A percentile compares a stretch with the other conserved stretches of the same genome.
Evolutionary conservation across 805 yeast species (phyloP).

Genomic region (Clavispora phyllophila): DNA sequence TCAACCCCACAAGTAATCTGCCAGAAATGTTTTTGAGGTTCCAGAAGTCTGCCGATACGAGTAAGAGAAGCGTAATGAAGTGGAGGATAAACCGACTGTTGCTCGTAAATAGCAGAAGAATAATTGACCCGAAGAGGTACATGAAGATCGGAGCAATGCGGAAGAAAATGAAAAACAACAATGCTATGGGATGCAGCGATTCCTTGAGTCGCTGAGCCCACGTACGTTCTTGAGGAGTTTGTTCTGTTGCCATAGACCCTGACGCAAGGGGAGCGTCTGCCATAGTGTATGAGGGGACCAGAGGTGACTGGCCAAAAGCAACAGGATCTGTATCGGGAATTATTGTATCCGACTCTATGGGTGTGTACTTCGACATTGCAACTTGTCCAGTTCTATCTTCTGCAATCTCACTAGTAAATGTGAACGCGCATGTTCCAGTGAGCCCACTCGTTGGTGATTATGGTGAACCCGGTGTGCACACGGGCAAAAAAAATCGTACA

Average conservation of each 20-base stretch:
- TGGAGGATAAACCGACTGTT: constrained; percentile 54
- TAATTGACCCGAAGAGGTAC: constrained; percentile 66
- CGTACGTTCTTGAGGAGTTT: constrained; percentile 16
- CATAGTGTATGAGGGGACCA: not conserved
- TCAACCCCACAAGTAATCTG: constrained; percentile 78
- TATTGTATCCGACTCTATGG: constrained; percentile 26
- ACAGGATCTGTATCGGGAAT: not conserved
- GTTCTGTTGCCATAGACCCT: not conserved
- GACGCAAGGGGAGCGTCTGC: not conserved
- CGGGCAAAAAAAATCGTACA: not conserved
- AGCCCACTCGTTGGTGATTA: not conserved
- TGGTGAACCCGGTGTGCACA: constrained; percentile 2
- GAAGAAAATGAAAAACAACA: constrained; percentile 57
- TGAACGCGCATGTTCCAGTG: not conserved
- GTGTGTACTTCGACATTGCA: constrained; percentile 21
- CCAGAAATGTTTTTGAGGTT: constrained; percentile 89
- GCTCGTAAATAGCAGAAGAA: constrained; percentile 42
- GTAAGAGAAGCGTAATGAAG: constrained; percentile 70
- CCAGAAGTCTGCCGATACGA: constrained; percentile 91
- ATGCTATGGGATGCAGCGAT: constrained; percentile 81
- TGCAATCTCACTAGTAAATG: not conserved
- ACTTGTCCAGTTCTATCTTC: not conserved
- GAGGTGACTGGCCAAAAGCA: not conserved
- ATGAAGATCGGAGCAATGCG: constrained; percentile 59
- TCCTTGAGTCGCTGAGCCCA: constrained; percentile 42